These are phyloP conservation scores for Saturnispora zaruensis DNA, from an alignment of 805 yeast genomes.

Conservation along the genomic window DNA sequence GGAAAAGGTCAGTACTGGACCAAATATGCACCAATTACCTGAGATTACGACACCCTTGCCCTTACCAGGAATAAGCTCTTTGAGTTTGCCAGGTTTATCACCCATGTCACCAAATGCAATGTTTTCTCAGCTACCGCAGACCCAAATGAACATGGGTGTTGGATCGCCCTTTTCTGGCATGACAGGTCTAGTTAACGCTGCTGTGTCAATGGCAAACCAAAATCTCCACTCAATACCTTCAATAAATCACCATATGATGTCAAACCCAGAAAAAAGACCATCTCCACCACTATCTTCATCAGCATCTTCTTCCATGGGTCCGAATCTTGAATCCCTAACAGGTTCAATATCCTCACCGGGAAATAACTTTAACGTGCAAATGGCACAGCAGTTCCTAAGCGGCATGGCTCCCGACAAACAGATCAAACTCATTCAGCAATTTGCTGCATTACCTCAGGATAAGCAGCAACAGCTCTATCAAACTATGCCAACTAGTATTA, in stretches of 20 bases:
- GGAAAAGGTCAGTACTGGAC: not conserved
- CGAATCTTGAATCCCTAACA: not conserved
- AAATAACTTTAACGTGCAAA: not conserved
- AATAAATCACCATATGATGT: not conserved
- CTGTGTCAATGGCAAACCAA: conserved; percentile 9
- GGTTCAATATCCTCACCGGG: not conserved
- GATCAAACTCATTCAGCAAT: conserved; percentile 12
- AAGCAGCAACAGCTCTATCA: conserved; percentile 16
- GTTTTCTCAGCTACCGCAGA: conserved; percentile 10
- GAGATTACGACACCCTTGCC: conserved; percentile 2
- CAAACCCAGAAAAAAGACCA: not conserved
- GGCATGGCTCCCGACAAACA: conserved; percentile 14
- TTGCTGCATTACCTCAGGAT: conserved; percentile 13
- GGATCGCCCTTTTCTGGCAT: conserved; percentile 5
- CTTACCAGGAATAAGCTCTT: conserved; percentile 4
- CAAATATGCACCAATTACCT: conserved; percentile 1
- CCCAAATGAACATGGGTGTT: conserved; percentile 4
- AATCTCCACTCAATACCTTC: not conserved
- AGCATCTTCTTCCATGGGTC: not conserved
- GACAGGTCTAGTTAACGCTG: conserved; percentile 9
- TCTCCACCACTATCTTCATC: not conserved
- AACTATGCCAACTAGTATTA: conserved; percentile 10
- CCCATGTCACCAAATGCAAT: conserved; percentile 13
- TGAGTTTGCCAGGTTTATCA: not conserved
- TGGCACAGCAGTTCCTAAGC: conserved; percentile 11